Evolutionary conservation across 768 basidiomycete genomes (phyloP).

Genomic region (Amanita brunnescens): DNA sequence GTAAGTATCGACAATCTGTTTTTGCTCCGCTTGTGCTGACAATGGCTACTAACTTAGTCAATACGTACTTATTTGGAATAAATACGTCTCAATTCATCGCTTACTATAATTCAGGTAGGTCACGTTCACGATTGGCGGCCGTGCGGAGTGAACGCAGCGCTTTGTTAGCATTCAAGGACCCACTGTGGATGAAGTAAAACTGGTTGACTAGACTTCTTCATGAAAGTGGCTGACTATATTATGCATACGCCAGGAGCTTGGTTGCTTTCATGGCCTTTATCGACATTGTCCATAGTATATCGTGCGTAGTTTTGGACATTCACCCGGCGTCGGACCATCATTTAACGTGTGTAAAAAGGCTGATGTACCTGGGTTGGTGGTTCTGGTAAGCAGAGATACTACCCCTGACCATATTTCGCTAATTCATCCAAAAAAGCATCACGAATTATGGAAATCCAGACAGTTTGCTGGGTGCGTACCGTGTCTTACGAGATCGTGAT

Average conservation of each 20-base stretch:
- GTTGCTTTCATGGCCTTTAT: conserved; percentile 10
- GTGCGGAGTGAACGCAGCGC: background rate
- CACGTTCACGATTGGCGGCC: background rate
- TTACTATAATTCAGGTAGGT: conserved; percentile 14
- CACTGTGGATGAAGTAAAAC: too few relatives aligned
- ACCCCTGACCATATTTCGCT: background rate
- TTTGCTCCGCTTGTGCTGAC: too few relatives aligned
- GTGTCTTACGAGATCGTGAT: too few relatives aligned
- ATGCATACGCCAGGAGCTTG: background rate
- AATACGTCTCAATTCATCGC: conserved; percentile 14
- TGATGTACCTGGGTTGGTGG: conserved; percentile 7
- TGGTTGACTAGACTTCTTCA: too few relatives aligned
- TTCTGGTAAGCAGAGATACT: background rate
- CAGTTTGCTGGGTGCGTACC: conserved; percentile 5
- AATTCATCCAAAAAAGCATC: conserved; percentile 4
- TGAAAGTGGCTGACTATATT: background rate
- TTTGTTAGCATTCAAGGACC: conserved; percentile 14
- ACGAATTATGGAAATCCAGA: conserved; percentile 10
- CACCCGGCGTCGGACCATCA: too few relatives aligned
- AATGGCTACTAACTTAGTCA: too few relatives aligned
- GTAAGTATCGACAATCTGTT: too few relatives aligned
- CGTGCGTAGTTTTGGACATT: conserved; percentile 8
- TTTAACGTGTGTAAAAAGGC: conserved; percentile 3
- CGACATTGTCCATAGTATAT: conserved; percentile 11
- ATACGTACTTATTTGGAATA: too few relatives aligned